phyloP scores from a whole-genome alignment of 2,329 filamentous ascomycete genomes.

The Phaeosphaeriaceae sp. region DNA sequence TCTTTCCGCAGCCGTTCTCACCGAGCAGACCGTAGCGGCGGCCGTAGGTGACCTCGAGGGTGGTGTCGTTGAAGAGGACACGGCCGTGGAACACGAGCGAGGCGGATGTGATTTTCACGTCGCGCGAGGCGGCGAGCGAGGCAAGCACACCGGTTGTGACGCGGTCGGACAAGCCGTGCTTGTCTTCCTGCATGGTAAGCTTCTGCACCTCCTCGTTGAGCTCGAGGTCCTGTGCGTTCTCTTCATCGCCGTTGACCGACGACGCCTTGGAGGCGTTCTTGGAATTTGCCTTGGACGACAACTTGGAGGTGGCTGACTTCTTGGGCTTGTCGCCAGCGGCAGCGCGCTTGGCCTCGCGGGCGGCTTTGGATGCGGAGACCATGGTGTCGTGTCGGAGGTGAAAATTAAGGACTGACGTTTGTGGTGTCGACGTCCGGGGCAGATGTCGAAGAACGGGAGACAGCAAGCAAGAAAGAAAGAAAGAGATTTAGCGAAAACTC shows the following conservation, averaged over 20 bases:
- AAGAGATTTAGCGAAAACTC: background rate
- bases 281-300: constrained; percentile 72
- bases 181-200: constrained; percentile 91
- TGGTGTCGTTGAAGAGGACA: constrained; percentile 93
- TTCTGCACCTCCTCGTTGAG: constrained; percentile 82
- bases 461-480: background rate
- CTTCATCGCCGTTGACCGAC: constrained; percentile 77
- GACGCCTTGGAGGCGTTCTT: constrained; percentile 69
- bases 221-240: constrained; percentile 71
- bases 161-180: constrained; percentile 93
- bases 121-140: constrained; percentile 83
- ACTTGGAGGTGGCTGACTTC: constrained; percentile 76
- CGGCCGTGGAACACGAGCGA: constrained; percentile 97
- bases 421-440: constrained; percentile 15
- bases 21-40: constrained; percentile 93
- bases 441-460: background rate
- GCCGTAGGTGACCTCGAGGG: constrained; percentile 89
- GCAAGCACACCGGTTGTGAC: constrained; percentile 97
- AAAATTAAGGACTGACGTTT: background rate
- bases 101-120: constrained; percentile 95
- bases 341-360: constrained; percentile 71
- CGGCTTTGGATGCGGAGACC: constrained; percentile 75
- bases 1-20: constrained; percentile 99
- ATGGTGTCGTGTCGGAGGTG: constrained; percentile 54
- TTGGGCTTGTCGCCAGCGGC: constrained; percentile 71